Base-by-base conservation (phyloP, 352 stramenopile genomes). In the Chrysophaeum taylorii region DNA sequence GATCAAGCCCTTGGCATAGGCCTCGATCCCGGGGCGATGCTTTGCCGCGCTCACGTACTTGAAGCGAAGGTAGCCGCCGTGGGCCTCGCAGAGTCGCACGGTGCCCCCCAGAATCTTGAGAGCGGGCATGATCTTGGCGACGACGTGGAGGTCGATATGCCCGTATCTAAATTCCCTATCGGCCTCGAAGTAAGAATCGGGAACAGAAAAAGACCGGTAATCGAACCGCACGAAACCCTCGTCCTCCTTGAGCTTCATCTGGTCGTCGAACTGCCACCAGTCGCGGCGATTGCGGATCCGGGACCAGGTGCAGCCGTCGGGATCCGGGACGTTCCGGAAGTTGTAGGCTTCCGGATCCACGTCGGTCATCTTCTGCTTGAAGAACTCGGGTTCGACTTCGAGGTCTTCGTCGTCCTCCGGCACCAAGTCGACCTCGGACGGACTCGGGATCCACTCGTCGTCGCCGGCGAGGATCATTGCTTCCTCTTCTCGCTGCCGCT, bases 201-300 rank as follows among this genome's bases (percentile, higher is more conserved):
- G 7, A 2, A 66, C 57, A 18, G 2, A 35, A 36, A 45, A 66
- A 36, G 12, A 31, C 33, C 31, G 27, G 36, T 66, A 36, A 25
- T 66, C 57, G n/a, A 66, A 66, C 16, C 57, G 57, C 33, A 16
- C 31, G 5, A 5, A 66, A 36, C 57, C 57, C 35, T 66, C 57
- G 33, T 66, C 57, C 12, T 5, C 33, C 57, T 66, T 66, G 33
- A 66, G 31, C 1, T 18, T 2, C 5, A 33, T 36, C 18, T 35
- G 18, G 15, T 66, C 57, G 2, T 66, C 33, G 35, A 66, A 66
- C 57, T 66, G 57, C 57, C 57, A 66, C 57, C 57, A 66, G 35
- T 66, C 57, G 5, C 7, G 7, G 33, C 45, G 41, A 2, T 45
- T 25, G 57, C 36, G 57, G 27, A 66, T 66, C 12, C 57, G 57